Conservation (phyloP, 2,329 filamentous ascomycete genomes). For the Incumbomyces lentus region DNA sequence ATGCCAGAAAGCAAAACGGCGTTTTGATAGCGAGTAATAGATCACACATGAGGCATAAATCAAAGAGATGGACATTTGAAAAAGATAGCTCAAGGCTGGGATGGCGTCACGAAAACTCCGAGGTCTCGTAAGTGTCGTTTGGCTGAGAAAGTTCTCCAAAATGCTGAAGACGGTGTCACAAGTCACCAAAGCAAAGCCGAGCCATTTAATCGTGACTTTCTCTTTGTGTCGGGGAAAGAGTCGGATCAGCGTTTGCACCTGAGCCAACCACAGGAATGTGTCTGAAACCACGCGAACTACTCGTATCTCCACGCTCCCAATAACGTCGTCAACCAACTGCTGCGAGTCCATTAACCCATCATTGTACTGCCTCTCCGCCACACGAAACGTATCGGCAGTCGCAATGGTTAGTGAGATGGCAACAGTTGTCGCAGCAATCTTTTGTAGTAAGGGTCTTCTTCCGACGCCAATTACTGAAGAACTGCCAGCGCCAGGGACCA, state of each 20-base stretch:
- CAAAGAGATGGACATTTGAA: constrained; percentile 74
- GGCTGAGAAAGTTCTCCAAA: constrained; percentile 70
- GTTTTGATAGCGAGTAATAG: constrained; percentile 86
- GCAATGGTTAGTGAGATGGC: constrained; percentile 85
- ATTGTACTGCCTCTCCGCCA: constrained; percentile 71
- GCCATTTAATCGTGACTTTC: constrained; percentile 98
- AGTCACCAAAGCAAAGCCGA: constrained; percentile 84
- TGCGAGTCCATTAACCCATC: constrained; percentile 70
- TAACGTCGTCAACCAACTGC: constrained; percentile 64
- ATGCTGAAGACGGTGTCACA: constrained; percentile 85
- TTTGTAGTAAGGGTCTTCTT: constrained; percentile 87
- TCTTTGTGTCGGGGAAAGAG: constrained; percentile 93
- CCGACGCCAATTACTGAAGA: constrained; percentile 70
- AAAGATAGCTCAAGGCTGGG: constrained; percentile 81
- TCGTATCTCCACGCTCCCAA: constrained; percentile 76
- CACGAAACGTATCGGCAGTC: constrained; percentile 78
- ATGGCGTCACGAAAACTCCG: constrained; percentile 78
- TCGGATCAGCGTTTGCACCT: constrained; percentile 91
- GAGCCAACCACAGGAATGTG: constrained; percentile 92
- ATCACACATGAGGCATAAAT: constrained; percentile 90
- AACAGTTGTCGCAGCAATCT: constrained; percentile 53
- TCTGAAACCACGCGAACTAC: constrained; percentile 88
- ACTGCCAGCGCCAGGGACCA: constrained; percentile 48
- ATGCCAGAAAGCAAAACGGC: constrained; percentile 83
- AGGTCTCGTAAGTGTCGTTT: constrained; percentile 50